phyloP scores from a whole-genome alignment of 129 eudicot species.

The Pseudognaphalium luteoalbum region DNA sequence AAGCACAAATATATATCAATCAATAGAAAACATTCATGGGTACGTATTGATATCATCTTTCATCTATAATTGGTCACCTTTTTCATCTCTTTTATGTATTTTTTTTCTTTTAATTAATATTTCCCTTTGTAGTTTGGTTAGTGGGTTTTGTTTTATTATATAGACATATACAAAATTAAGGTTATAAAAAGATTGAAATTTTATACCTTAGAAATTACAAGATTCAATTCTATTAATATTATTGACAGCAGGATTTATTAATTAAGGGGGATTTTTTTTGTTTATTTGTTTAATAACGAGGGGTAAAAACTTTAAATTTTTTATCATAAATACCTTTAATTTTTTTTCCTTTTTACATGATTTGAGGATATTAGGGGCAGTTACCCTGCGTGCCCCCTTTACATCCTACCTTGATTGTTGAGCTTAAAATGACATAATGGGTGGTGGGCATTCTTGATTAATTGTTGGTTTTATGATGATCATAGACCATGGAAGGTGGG shows the following conservation, averaged over 20 bases:
- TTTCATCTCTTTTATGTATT: conserved; percentile 18
- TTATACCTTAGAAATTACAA: too few relatives aligned
- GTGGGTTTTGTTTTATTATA: background rate
- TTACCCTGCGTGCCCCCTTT: too few relatives aligned
- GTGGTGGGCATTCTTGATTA: conserved; percentile 21
- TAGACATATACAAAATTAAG: too few relatives aligned
- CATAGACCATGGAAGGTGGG: conserved; percentile 41
- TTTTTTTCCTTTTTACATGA: too few relatives aligned
- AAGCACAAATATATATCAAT: conserved; percentile 26
- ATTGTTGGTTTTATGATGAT: conserved; percentile 34
- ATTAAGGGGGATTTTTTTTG: too few relatives aligned
- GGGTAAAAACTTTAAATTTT: too few relatives aligned
- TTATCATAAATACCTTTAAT: too few relatives aligned
- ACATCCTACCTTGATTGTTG: background rate
- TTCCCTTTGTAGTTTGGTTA: conserved; percentile 1
- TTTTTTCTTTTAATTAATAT: background rate
- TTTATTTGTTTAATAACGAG: too few relatives aligned
- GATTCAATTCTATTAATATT: background rate
- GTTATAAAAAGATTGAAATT: background rate
- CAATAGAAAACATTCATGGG: conserved; percentile 28
- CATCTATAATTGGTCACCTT: conserved; percentile 34
- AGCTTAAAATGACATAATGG: conserved; percentile 11
- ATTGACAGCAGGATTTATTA: background rate
- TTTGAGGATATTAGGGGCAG: too few relatives aligned
- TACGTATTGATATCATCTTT: conserved; percentile 37